A percentile compares a stretch with the other conserved stretches of the same genome.
Evolutionary conservation across 2,329 filamentous ascomycete genomes (phyloP).

Genomic region (Fusarium longipes): DNA sequence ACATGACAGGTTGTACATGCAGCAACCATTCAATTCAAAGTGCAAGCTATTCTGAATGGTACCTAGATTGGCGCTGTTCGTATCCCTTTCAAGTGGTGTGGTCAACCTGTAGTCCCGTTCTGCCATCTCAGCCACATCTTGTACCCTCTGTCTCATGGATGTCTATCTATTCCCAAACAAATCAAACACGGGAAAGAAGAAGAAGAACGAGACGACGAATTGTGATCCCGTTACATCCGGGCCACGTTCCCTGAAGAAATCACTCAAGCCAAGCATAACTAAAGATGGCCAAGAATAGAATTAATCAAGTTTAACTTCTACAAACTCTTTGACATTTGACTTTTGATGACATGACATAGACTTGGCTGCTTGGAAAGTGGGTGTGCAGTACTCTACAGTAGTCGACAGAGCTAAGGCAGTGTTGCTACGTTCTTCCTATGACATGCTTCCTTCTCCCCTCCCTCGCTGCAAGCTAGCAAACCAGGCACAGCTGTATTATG

Average conservation of each 20-base stretch:
- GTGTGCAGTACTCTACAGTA: constrained; percentile 25
- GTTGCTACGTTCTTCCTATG: constrained; percentile 13
- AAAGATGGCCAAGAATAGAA: constrained; percentile 3
- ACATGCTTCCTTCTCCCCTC: constrained; percentile 26
- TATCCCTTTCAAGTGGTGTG: constrained; percentile 34
- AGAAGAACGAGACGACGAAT: not conserved
- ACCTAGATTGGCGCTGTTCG: constrained; percentile 31
- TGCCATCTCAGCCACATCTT: constrained; percentile 27
- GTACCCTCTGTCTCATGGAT: not conserved
- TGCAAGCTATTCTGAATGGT: constrained; percentile 7
- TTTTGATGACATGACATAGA: not conserved
- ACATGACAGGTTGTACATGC: constrained; percentile 2
- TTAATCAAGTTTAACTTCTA: constrained; percentile 8
- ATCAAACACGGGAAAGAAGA: not conserved
- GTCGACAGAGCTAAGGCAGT: constrained; percentile 34
- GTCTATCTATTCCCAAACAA: not conserved
- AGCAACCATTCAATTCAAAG: not conserved
- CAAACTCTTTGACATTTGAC: constrained; percentile 3
- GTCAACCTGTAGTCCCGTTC: constrained; percentile 16
- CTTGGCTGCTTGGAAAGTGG: constrained; percentile 15
- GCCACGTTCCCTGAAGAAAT: not conserved
- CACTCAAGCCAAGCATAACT: constrained; percentile 9
- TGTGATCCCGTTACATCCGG: constrained; percentile 17
- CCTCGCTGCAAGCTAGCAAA: constrained; percentile 17
- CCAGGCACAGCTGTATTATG: constrained; percentile 28